Evolutionary conservation across 2,329 filamentous ascomycete genomes (phyloP).

Genomic region (Aspergillus sp.): DNA sequence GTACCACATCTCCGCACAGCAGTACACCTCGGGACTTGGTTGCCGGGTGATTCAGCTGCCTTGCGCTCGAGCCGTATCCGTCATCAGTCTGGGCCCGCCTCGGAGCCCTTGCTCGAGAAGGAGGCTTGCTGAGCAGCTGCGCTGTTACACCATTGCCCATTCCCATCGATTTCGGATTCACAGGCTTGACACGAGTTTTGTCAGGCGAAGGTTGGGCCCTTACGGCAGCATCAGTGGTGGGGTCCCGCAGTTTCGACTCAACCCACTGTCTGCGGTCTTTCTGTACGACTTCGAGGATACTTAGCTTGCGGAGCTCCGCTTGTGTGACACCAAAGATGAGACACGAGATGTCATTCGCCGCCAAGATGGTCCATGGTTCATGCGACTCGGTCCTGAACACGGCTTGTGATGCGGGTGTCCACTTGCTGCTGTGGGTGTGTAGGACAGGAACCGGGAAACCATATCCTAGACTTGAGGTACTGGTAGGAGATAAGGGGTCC

Average conservation of each 20-base stretch:
- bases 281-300: conserved; percentile 91
- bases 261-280: conserved; percentile 87
- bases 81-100: conserved; percentile 60
- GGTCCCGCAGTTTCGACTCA: conserved; percentile 75
- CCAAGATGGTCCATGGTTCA: conserved; percentile 91
- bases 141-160: conserved; percentile 86
- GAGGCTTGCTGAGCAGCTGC: conserved; percentile 79
- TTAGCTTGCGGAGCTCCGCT: conserved; percentile 89
- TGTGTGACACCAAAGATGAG: conserved; percentile 99
- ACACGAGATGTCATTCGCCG: conserved; percentile 94
- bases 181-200: conserved; percentile 39
- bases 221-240: conserved; percentile 53
- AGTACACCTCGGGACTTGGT: conserved; percentile 84
- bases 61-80: conserved; percentile 54
- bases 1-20: conserved; percentile 95
- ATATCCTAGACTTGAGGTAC: conserved; percentile 38
- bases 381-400: conserved; percentile 95
- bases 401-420: conserved; percentile 87
- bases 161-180: conserved; percentile 50
- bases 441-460: conserved; percentile 55
- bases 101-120: conserved; percentile 54
- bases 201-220: conserved; percentile 35
- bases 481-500: conserved; percentile 47
- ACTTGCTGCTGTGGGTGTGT: conserved; percentile 89
- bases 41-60: conserved; percentile 64